A percentile compares a stretch with the other conserved stretches of the same genome.
These are phyloP conservation scores for Colletotrichum sp. DNA, from an alignment of 2,329 filamentous ascomycete genomes.

Conservation along the genomic window DNA sequence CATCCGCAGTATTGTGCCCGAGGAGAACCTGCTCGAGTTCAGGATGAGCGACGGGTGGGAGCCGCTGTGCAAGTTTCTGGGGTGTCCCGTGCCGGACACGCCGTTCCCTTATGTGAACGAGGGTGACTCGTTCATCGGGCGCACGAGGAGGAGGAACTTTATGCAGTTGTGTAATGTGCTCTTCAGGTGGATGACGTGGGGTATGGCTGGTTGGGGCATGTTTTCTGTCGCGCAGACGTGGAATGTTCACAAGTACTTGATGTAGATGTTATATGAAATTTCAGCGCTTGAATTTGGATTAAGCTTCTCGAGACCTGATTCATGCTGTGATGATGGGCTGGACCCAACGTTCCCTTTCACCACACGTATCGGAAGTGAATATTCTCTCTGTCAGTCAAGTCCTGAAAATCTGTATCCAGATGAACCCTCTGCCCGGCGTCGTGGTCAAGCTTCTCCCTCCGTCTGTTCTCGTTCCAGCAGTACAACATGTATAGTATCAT, in stretches of 20 bases:
- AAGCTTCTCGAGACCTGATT: neutral
- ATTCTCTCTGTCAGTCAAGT: neutral
- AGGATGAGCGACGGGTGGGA: constrained; percentile 43
- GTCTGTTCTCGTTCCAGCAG: neutral
- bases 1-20: neutral
- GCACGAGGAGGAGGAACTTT: neutral
- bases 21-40: constrained; percentile 11
- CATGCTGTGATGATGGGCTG: neutral
- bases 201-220: neutral
- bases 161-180: neutral
- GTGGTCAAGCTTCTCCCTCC: neutral
- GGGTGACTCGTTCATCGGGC: neutral
- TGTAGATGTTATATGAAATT: neutral
- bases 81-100: constrained; percentile 34
- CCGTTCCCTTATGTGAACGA: constrained; percentile 40
- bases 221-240: neutral
- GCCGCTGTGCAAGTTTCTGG: constrained; percentile 46
- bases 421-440: neutral
- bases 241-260: neutral
- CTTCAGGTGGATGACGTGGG: neutral
- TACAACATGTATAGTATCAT: neutral
- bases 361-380: neutral
- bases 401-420: neutral
- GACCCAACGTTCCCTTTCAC: rapidly evolving
- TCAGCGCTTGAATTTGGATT: neutral